Percentiles rank a stretch among this genome's conserved stretches.
Conservation (phyloP, 352 stramenopile species). For the Globisporangium middletonii region DNA sequence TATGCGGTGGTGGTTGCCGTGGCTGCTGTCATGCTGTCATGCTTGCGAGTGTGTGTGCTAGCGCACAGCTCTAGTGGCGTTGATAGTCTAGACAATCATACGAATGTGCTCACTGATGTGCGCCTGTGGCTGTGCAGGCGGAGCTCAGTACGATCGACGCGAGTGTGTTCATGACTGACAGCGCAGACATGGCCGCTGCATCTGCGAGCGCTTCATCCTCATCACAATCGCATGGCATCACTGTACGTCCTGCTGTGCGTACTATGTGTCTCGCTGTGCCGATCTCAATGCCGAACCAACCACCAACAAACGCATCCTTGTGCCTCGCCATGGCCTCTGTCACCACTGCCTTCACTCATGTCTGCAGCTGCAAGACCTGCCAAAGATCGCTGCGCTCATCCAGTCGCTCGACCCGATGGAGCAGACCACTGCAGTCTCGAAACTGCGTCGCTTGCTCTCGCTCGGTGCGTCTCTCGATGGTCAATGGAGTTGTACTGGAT, state of each 20-base stretch:
- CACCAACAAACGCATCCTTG: not conserved
- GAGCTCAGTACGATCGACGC: constrained; percentile 3
- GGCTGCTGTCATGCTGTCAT: constrained; percentile 45
- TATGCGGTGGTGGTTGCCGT: constrained; percentile 30
- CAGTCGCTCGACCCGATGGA: constrained; percentile 87
- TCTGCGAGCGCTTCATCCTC: constrained; percentile 26
- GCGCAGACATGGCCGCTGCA: constrained; percentile 1
- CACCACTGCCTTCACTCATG: not conserved
- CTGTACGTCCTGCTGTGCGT: constrained; percentile 19
- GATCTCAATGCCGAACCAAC: constrained; percentile 1
- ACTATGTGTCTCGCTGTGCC: constrained; percentile 1
- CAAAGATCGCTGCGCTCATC: constrained; percentile 91
- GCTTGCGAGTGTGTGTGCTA: not conserved
- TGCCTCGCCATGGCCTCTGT: not conserved
- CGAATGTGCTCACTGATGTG: not conserved
- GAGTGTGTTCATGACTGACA: not conserved
- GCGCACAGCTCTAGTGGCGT: not conserved
- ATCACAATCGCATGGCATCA: constrained; percentile 33
- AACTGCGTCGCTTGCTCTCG: constrained; percentile 97
- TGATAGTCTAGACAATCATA: not conserved
- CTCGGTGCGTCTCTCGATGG: constrained; percentile 71
- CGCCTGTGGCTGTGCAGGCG: not conserved
- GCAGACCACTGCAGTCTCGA: constrained; percentile 95
- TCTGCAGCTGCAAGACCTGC: constrained; percentile 34
- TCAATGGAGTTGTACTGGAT: not conserved